Conservation (phyloP, 129 eudicot genomes). For the Pseudognaphalium luteoalbum region DNA sequence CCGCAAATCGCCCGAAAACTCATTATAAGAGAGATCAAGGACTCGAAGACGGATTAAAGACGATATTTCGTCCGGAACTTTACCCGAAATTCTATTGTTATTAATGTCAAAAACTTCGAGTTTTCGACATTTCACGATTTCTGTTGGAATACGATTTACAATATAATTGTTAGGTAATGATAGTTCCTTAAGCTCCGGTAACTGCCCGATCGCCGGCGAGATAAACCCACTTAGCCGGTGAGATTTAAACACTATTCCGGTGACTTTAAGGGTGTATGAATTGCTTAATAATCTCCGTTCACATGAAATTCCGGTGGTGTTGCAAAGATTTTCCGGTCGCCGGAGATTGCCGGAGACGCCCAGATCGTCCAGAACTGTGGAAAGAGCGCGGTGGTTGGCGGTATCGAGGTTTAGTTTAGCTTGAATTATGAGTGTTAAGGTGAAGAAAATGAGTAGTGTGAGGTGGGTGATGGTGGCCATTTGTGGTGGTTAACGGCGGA, state of each 20-base stretch:
- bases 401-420: constrained; percentile 44
- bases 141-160: constrained; percentile 53
- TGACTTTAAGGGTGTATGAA: constrained; percentile 45
- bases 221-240: constrained; percentile 48
- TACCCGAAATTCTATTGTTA: constrained; percentile 60
- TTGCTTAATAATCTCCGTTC: constrained; percentile 35
- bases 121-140: constrained; percentile 52
- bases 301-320: constrained; percentile 56
- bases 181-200: constrained; percentile 68
- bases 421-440: constrained; percentile 38
- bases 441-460: constrained; percentile 37
- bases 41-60: constrained; percentile 49
- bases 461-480: constrained; percentile 52
- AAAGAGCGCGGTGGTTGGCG: constrained; percentile 52
- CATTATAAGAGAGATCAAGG: constrained; percentile 59
- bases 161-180: constrained; percentile 51
- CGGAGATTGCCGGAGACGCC: constrained; percentile 44
- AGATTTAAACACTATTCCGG: constrained; percentile 48
- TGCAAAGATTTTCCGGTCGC: constrained; percentile 42
- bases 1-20: constrained; percentile 52
- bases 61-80: constrained; percentile 54
- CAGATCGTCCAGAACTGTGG: constrained; percentile 44
- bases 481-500: constrained; percentile 24
- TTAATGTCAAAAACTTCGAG: constrained; percentile 57
- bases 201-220: constrained; percentile 64